Percentiles rank a stretch among this genome's conserved stretches.
Conservation (phyloP, 148 eudicot species). For the Fagopyrum homotropicum region DNA sequence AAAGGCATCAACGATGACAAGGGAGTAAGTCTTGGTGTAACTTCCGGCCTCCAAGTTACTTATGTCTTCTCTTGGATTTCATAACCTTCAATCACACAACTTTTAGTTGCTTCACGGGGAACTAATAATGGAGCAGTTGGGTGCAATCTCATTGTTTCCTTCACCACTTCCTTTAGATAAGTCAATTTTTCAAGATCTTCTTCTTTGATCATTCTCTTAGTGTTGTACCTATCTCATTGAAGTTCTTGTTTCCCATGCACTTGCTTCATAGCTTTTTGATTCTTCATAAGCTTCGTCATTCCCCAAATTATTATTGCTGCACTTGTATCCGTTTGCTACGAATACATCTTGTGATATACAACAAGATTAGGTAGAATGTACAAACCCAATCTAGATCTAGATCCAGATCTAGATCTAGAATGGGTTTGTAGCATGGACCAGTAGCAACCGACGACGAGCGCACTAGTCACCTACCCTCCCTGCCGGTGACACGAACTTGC, state of each 20-base stretch:
- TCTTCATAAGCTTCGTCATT: conserved; percentile 29
- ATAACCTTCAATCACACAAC: conserved; percentile 24
- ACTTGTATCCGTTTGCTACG: not conserved
- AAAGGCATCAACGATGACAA: conserved; percentile 80
- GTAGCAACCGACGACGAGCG: too few relatives aligned
- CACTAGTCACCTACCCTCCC: too few relatives aligned
- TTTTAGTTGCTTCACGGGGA: conserved; percentile 22
- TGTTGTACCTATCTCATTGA: not conserved
- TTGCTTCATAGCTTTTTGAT: conserved; percentile 22
- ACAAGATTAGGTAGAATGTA: not conserved
- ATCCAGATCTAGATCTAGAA: too few relatives aligned
- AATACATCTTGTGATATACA: conserved; percentile 6
- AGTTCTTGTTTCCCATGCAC: conserved; percentile 19
- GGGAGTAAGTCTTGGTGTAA: conserved; percentile 63
- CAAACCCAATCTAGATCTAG: not conserved
- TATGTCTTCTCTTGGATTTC: conserved; percentile 19
- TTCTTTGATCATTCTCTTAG: conserved; percentile 17
- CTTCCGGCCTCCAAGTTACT: conserved; percentile 42
- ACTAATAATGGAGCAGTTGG: conserved; percentile 30
- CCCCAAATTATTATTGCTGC: conserved; percentile 22
- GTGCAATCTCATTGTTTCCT: conserved; percentile 32
- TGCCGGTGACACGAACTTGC: too few relatives aligned
- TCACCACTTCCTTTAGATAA: conserved; percentile 30
- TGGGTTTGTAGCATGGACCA: too few relatives aligned
- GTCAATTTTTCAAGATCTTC: conserved; percentile 18